These are phyloP conservation scores for Omphalotus guepiniiformis DNA, from an alignment of 768 basidiomycete species.

Conservation along the genomic window DNA sequence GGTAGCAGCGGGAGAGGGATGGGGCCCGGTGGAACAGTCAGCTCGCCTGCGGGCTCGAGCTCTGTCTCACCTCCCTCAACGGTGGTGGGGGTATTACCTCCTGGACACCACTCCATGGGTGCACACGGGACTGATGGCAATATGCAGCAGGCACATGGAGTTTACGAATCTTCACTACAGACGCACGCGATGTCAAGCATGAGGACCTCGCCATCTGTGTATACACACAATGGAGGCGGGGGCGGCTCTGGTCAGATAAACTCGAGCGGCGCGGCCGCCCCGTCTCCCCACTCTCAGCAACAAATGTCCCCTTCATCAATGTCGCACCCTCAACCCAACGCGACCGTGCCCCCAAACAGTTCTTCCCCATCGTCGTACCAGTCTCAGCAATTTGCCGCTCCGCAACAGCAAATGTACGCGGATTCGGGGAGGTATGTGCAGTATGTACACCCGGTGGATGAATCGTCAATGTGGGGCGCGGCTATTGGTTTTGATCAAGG, in stretches of 20 bases:
- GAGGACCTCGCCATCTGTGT: conserved; percentile 18
- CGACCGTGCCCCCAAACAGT: conserved; percentile 17
- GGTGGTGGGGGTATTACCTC: conserved; percentile 27
- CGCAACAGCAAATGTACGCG: conserved; percentile 32
- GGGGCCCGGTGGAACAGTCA: conserved; percentile 36
- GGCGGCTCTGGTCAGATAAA: conserved; percentile 11
- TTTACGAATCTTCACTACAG: conserved; percentile 2
- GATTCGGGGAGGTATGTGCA: conserved; percentile 37
- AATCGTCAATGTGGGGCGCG: conserved; percentile 70
- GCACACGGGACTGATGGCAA: neutral
- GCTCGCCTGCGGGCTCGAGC: conserved; percentile 55
- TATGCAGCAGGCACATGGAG: conserved; percentile 3
- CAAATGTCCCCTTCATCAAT: conserved; percentile 21
- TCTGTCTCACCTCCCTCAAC: conserved; percentile 54
- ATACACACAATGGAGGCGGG: conserved; percentile 17
- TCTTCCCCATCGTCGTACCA: conserved; percentile 21
- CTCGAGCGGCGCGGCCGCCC: conserved; percentile 17
- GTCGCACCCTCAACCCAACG: conserved; percentile 18
- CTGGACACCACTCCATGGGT: conserved; percentile 36
- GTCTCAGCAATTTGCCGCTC: conserved; percentile 16
- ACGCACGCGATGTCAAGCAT: conserved; percentile 22
- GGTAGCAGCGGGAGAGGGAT: conserved; percentile 40
- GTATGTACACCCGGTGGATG: conserved; percentile 54
- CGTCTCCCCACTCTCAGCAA: conserved; percentile 18
- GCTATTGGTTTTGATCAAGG: conserved; percentile 70